These are phyloP conservation scores for Zea mays DNA, from an alignment of 176 grass and related monocot genomes.

Conservation along the genomic window Zm-B73-REFERENCE-NAM-5.0 NC_050096.1:196093501-196094000, in stretches of 20 bases:
- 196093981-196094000: too few relatives aligned
- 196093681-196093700: constrained; percentile 12
- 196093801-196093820: not conserved
- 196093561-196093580: too few relatives aligned
- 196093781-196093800: not conserved
- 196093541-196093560: too few relatives aligned
- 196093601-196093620: not conserved
- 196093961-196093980: not conserved
- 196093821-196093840: not conserved
- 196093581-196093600: too few relatives aligned
- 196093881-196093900: too few relatives aligned
- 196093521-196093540: too few relatives aligned
- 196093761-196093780: not conserved
- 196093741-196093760: not conserved
- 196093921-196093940: not conserved
- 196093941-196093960: not conserved
- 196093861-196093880: not conserved
- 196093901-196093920: not conserved
- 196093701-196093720: not conserved
- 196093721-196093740: too few relatives aligned
- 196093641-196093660: too few relatives aligned
- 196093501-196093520: too few relatives aligned
- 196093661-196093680: not conserved
- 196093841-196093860: not conserved
- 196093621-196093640: constrained; percentile 3